Percentiles rank a stretch among this genome's conserved stretches.
Evolutionary conservation across 2,329 filamentous ascomycete genomes (phyloP).

Genomic region (Paramyrothecium roridum): DNA sequence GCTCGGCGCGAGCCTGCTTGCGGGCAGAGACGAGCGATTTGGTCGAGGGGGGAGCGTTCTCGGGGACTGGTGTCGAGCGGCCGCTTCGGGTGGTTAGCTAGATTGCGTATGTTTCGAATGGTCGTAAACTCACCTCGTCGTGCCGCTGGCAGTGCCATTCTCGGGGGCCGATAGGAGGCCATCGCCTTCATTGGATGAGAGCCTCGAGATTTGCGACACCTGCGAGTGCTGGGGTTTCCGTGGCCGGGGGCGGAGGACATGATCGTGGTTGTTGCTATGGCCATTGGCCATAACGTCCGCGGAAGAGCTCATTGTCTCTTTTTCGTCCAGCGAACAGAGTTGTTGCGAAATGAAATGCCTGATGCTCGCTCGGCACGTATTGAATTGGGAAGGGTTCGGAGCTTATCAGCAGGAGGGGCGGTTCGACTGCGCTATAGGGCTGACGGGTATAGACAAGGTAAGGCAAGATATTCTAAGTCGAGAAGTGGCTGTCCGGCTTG

Average conservation of each 20-base stretch:
- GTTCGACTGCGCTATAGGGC: background rate
- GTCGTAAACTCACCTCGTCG: constrained; percentile 40
- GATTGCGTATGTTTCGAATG: background rate
- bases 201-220: constrained; percentile 38
- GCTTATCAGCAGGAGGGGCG: background rate
- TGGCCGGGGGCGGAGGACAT: constrained; percentile 46
- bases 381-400: background rate
- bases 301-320: constrained; percentile 20
- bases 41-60: constrained; percentile 89
- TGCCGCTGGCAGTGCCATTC: constrained; percentile 33
- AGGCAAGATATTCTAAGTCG: too few relatives aligned
- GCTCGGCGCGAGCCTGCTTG: constrained; percentile 77
- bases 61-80: constrained; percentile 76
- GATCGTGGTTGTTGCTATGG: constrained; percentile 27
- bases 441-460: background rate
- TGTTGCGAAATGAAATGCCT: too few relatives aligned
- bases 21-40: constrained; percentile 82
- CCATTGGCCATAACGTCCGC: constrained; percentile 22
- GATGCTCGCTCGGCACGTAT: too few relatives aligned
- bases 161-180: constrained; percentile 27
- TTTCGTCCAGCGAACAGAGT: too few relatives aligned
- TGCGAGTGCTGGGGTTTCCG: constrained; percentile 48
- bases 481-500: too few relatives aligned
- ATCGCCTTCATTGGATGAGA: constrained; percentile 29
- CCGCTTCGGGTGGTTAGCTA: constrained; percentile 51